Base-by-base conservation (phyloP, 768 basidiomycete genomes). In the Rhodocollybia butyracea region DNA sequence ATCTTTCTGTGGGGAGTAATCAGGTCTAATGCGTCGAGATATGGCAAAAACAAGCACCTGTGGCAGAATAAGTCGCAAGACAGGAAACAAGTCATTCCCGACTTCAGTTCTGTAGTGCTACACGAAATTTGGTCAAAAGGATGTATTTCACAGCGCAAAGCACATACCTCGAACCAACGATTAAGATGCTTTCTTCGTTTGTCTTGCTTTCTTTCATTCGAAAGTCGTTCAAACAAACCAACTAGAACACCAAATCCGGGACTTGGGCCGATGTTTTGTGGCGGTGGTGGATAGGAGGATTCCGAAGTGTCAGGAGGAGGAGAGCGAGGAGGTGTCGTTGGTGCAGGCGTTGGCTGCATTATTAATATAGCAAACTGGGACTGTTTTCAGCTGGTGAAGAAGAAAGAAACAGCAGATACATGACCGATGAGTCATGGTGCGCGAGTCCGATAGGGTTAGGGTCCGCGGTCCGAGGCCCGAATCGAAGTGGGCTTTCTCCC, bases 91-190 rank as follows among this genome's bases (percentile, higher is more conserved):
- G 66, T 98, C 91, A 62, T 83, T 74, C 0, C 97, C 97, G 41
- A 93, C 88, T 63, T 90, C 81, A 40, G 83, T 74, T 61, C 95
- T 80, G 93, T 94, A 98, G 64, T 88, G 85, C 88, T 92, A 61
- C 36, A 13, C 22, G 41, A 17, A 34, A 21, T 6, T 21, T 12
- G 19, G 19, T 41, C 13, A 29, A 15, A 36, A 12, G 39, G 19
- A 3, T 26, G 6, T 17, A 31, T 4, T 41, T 3, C 40, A 32
- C 17, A 24, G 43, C 11, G 38, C 63, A 45, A 59, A 60, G 41
- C 42, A 67, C 86, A 69, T 78, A 94, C 92, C 55, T 79, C 83
- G 64, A 95, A 92, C 89, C 94, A 95, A 15, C 78, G 74, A 43
- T 74, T 73, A n/a, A 97, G 67, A 5, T 87, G 71, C 63, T 81